Evolutionary conservation across 176 grass and related monocot species (phyloP).

Genomic region (Lolium rigidum): DNA sequence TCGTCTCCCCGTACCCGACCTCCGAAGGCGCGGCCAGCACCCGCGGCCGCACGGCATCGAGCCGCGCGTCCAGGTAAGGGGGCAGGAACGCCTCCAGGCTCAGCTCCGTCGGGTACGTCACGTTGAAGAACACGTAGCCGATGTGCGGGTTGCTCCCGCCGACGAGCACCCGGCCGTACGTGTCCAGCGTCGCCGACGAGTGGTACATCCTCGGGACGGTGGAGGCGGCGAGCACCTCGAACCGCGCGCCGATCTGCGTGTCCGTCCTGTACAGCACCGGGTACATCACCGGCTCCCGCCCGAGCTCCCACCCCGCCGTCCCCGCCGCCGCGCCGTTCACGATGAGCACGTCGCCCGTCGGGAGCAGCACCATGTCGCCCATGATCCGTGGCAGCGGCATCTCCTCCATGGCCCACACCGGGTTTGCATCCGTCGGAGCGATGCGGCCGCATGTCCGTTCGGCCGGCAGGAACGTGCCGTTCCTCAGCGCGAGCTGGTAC

Average conservation of each 20-base stretch:
- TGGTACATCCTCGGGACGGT: constrained; percentile 76
- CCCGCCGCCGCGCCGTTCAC: constrained; percentile 69
- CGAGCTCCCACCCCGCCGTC: constrained; percentile 84
- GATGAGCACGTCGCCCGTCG: constrained; percentile 74
- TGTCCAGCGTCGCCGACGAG: constrained; percentile 70
- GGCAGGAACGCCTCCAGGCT: constrained; percentile 83
- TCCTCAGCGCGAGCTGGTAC: constrained; percentile 60
- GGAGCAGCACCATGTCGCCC: constrained; percentile 89
- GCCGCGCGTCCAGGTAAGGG: constrained; percentile 59
- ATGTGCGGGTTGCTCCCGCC: constrained; percentile 89
- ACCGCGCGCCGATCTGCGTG: constrained; percentile 36
- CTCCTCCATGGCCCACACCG: constrained; percentile 71
- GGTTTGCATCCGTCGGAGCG: constrained; percentile 53
- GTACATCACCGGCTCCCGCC: constrained; percentile 53
- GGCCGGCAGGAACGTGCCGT: constrained; percentile 61
- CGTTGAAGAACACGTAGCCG: constrained; percentile 70
- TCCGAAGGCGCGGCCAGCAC: constrained; percentile 40
- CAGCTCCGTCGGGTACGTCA: constrained; percentile 77
- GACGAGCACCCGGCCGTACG: constrained; percentile 64
- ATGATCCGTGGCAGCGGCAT: constrained; percentile 72
- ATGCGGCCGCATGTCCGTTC: constrained; percentile 63
- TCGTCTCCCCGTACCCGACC: constrained; percentile 61
- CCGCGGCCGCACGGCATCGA: constrained; percentile 49
- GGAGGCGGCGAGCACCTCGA: constrained; percentile 45
- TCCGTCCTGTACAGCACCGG: constrained; percentile 69